Percentiles rank a stretch among this genome's conserved stretches.
Evolutionary conservation across 192 early-diverging fungal genomes (phyloP).

Genomic region (Backusella liffmaniae): DNA sequence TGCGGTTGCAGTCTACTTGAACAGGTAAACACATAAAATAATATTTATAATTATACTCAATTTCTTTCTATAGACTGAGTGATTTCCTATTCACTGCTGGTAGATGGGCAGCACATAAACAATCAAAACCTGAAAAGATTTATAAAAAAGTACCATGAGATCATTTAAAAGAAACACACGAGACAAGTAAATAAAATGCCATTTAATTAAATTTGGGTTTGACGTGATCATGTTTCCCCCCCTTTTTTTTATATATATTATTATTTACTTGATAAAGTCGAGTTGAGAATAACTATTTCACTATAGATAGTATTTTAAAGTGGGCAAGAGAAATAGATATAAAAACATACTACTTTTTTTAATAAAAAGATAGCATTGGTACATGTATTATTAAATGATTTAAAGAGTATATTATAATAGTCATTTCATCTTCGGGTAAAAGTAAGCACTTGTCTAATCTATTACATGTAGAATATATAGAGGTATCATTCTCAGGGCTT

Average conservation of each 20-base stretch:
- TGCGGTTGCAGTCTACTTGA: constrained; percentile 66
- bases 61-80: constrained; percentile 55
- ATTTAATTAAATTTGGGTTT: background rate
- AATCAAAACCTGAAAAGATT: constrained; percentile 71
- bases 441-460: background rate
- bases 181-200: background rate
- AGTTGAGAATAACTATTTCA: background rate
- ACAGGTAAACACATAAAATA: constrained; percentile 34
- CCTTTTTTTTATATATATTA: background rate
- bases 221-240: background rate
- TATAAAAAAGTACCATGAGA: constrained; percentile 48
- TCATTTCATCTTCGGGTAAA: background rate
- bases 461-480: too few species aligned
- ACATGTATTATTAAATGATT: too few species aligned
- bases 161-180: background rate
- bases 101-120: constrained; percentile 71
- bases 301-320: background rate
- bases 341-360: too few species aligned
- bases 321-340: too few species aligned
- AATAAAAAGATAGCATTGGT: too few species aligned
- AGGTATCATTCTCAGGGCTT: background rate
- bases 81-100: constrained; percentile 93
- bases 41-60: constrained; percentile 24
- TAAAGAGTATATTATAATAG: too few species aligned
- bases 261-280: background rate